Base-by-base conservation (phyloP, 1,139 yeast species). In the Yarrowia galli region DNA sequence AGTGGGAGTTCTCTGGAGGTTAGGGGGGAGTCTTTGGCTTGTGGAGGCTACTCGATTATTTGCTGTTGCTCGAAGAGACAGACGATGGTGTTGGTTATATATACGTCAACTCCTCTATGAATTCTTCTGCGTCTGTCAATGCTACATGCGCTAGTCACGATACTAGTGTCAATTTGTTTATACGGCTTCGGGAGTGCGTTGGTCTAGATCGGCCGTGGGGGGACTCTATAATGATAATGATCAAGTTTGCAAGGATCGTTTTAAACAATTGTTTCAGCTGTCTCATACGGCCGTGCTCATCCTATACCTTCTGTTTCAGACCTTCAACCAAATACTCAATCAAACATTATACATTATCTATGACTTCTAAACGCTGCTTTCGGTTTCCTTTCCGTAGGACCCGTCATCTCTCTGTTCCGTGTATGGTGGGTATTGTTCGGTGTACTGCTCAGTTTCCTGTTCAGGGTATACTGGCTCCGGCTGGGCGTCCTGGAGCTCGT, bases 331-430 rank as follows among this genome's bases (percentile, higher is more conserved):
- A 7, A 25, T 25, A 7, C 28, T n/a, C 49, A 48, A 25, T 25
- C 53, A 49, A 49, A 18, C n/a, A n/a, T n/a, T 28, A 48, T 49
- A 28, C 12, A 49, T 53, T 53, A 36, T 20, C 13, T 32, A 32
- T 36, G 58, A 28, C 38, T 48, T 40, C 48, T 56, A 56, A 42
- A 28, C 63, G 42, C 48, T 56, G 49, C 63, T 42, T 3, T 58
- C 64, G 16, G 64, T 43, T 20, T 43, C 64, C 40, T 43, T 58
- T 16, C 28, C 49, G 36, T 28, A 20, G 10, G 51, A 58, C 15
- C 51, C 64, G 25, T 43, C 40, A 20, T 58, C 64, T 9, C 18
- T 38, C 12, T 40, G 63, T n/a, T n/a, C 36, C 15, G 32, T 32
- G 60, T 36, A 53, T 20, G 18, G 43, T 35, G 32, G 32, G 8